A percentile compares a stretch with the other conserved stretches of the same genome.
These are phyloP conservation scores for Kitagawia praeruptora DNA, from an alignment of 129 eudicot species.

Conservation along the genomic window DNA sequence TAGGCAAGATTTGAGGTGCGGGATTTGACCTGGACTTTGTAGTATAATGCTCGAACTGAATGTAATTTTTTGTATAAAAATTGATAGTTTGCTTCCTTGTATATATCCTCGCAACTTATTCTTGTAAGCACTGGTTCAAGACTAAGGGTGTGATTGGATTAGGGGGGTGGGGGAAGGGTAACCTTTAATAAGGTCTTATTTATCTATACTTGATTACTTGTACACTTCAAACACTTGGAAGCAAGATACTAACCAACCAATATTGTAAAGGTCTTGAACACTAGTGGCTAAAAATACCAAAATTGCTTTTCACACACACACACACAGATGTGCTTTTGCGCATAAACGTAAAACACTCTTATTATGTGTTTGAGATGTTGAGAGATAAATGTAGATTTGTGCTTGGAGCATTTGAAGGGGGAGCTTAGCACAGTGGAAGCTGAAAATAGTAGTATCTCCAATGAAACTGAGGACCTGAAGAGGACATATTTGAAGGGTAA, in stretches of 20 bases:
- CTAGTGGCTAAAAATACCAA: background rate
- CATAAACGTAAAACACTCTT: background rate
- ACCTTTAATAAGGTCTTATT: background rate
- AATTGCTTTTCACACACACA: background rate
- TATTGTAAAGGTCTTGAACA: background rate
- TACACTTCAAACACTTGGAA: background rate
- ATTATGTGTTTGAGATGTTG: background rate
- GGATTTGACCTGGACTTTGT: background rate
- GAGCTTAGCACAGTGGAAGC: constrained; percentile 12
- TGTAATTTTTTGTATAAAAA: no score
- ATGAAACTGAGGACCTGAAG: constrained; percentile 17
- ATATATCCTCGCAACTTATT: no score
- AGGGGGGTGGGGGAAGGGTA: no score
- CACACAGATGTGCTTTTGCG: background rate
- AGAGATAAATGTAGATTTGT: constrained; percentile 9
- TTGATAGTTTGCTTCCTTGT: no score
- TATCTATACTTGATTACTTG: background rate
- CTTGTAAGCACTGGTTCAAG: no score
- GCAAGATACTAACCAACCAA: background rate
- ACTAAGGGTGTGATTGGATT: no score
- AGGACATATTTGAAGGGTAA: constrained; percentile 15
- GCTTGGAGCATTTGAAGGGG: constrained; percentile 17
- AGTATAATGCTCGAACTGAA: background rate
- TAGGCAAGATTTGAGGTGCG: background rate
- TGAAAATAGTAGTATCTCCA: constrained; percentile 14